A percentile compares a stretch with the other conserved stretches of the same genome.
phyloP scores from a whole-genome alignment of 495 filamentous ascomycete species.

The Penicillium tannophilum region DNA sequence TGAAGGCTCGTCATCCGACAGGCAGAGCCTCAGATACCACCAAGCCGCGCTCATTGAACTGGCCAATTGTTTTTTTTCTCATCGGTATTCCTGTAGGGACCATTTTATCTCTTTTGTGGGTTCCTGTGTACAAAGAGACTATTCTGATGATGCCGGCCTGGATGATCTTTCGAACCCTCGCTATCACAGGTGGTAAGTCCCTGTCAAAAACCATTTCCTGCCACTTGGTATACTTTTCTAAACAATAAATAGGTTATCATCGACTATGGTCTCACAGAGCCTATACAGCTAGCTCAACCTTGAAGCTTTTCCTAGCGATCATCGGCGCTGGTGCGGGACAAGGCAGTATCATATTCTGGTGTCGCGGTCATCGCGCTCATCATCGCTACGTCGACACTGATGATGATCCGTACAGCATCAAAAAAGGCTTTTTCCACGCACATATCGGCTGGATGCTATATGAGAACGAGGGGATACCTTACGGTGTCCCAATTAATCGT shows the following conservation, averaged over 20 bases:
- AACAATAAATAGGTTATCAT: slow-evolving; percentile 63
- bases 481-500: slow-evolving; percentile 76
- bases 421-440: slow-evolving; percentile 91
- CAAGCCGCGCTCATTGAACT: slow-evolving; percentile 10
- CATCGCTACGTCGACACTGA: slow-evolving; percentile 98
- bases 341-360: slow-evolving; percentile 93
- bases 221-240: not conserved
- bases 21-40: not conserved
- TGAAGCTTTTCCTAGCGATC: slow-evolving; percentile 85
- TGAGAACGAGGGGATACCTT: slow-evolving; percentile 59
- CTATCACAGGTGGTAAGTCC: slow-evolving; percentile 15
- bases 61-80: slow-evolving; percentile 8
- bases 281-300: slow-evolving; percentile 77
- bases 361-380: slow-evolving; percentile 89
- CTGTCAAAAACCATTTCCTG: not conserved
- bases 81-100: slow-evolving; percentile 13
- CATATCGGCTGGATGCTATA: slow-evolving; percentile 90
- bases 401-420: slow-evolving; percentile 95
- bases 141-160: slow-evolving; percentile 6
- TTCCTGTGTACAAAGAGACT: slow-evolving; percentile 5
- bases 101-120: slow-evolving; percentile 7
- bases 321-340: slow-evolving; percentile 91
- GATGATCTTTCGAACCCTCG: slow-evolving; percentile 9
- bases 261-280: slow-evolving; percentile 90
- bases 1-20: not conserved